Percentiles rank a stretch among this genome's conserved stretches.
Conservation (phyloP, 2,329 filamentous ascomycete genomes). For the Chalaropsis ovoidea region DNA sequence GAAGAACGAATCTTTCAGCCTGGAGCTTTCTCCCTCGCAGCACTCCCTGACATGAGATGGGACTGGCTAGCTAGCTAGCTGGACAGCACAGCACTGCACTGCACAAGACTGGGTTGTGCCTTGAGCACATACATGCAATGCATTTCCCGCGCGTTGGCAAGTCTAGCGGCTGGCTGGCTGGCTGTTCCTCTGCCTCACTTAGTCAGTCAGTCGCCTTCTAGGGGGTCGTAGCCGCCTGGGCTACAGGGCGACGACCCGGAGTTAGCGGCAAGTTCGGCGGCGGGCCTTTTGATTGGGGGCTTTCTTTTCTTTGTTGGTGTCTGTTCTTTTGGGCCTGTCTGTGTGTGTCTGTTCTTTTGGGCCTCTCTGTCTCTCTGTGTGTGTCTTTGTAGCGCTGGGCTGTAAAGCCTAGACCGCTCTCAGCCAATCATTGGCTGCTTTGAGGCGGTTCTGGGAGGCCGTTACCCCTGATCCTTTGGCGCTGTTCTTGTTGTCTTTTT, state of each 20-base stretch:
- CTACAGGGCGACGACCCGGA: neutral
- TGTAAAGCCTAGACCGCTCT: neutral
- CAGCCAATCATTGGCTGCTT: constrained; percentile 1
- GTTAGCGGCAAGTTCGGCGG: neutral
- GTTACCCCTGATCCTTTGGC: constrained; percentile 5
- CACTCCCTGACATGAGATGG: neutral
- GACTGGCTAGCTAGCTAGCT: too few relatives aligned
- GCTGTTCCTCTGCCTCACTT: too few relatives aligned
- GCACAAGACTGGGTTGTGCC: too few relatives aligned
- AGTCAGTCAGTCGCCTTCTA: neutral
- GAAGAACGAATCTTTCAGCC: neutral
- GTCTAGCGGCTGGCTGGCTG: neutral
- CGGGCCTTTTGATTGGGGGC: too few relatives aligned
- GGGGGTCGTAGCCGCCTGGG: too few relatives aligned
- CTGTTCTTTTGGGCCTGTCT: neutral
- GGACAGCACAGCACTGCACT: too few relatives aligned
- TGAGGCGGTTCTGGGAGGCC: neutral
- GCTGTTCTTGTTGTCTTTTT: neutral
- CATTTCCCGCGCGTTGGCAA: neutral
- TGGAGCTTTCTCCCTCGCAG: neutral
- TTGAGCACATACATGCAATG: too few relatives aligned
- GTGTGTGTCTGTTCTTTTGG: neutral
- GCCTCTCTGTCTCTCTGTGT: neutral
- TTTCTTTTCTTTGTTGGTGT: neutral
- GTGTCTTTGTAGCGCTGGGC: neutral